These are phyloP conservation scores for Biscogniauxia marginata DNA, from an alignment of 2,329 filamentous ascomycete genomes.

Conservation along the genomic window DNA sequence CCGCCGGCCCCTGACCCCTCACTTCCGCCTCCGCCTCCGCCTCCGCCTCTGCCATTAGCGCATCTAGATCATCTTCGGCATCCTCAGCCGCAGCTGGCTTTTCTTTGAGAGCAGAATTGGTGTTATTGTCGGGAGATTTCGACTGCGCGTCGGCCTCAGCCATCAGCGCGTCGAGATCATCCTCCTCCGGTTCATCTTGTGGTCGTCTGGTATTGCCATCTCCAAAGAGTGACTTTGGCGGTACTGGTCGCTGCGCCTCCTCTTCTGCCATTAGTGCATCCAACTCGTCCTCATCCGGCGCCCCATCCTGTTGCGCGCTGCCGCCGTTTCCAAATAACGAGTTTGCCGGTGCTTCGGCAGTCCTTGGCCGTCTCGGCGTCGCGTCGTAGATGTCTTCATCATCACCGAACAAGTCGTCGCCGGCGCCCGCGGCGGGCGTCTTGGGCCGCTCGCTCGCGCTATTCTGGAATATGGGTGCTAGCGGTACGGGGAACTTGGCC, in stretches of 20 bases:
- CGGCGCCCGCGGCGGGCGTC: slow-evolving; percentile 34
- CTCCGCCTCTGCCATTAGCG: slow-evolving; percentile 35
- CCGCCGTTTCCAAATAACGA: slow-evolving; percentile 26
- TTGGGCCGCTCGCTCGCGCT: slow-evolving; percentile 29
- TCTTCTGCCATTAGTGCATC: slow-evolving; percentile 41
- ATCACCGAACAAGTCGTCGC: slow-evolving; percentile 39
- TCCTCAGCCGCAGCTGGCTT: slow-evolving; percentile 28
- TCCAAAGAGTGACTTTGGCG: background rate
- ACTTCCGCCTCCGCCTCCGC: slow-evolving; percentile 29
- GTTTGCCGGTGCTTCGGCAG: slow-evolving; percentile 17
- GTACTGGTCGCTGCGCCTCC: background rate
- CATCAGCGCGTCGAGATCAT: background rate
- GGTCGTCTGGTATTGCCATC: background rate
- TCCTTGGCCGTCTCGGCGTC: slow-evolving; percentile 41
- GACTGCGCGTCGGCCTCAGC: slow-evolving; percentile 1
- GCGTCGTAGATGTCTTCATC: slow-evolving; percentile 55
- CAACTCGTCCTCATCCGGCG: slow-evolving; percentile 42
- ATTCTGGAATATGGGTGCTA: slow-evolving; percentile 41
- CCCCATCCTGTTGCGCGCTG: slow-evolving; percentile 7
- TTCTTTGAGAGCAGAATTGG: slow-evolving; percentile 9
- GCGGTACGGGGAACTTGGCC: slow-evolving; percentile 31
- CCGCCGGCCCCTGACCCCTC: slow-evolving; percentile 8
- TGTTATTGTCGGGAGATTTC: slow-evolving; percentile 5
- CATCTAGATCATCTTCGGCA: slow-evolving; percentile 38
- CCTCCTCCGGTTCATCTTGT: slow-evolving; percentile 3